Evolutionary conservation across 306 rosid genomes (phyloP).

Genomic region (Casuarina equisetifolia): DNA sequence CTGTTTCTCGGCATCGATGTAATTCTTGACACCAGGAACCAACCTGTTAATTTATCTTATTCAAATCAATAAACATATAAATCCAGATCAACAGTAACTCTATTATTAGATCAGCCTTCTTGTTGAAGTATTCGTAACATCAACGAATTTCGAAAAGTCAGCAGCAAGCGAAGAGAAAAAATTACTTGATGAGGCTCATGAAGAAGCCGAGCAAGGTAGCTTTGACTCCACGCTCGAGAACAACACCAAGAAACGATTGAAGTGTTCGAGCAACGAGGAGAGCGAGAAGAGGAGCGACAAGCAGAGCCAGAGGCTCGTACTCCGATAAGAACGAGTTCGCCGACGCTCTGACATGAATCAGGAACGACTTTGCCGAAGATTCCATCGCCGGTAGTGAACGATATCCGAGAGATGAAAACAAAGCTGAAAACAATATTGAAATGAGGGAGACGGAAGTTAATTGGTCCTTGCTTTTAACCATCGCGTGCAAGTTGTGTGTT

Average conservation of each 20-base stretch:
- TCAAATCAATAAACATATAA: neutral
- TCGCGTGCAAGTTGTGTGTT: neutral
- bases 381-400: conserved; percentile 29
- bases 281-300: conserved; percentile 38
- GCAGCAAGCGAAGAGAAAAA: neutral
- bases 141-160: neutral
- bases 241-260: conserved; percentile 32
- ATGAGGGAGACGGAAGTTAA: neutral
- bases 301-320: conserved; percentile 58
- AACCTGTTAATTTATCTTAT: conserved; percentile 29
- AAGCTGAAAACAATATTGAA: neutral
- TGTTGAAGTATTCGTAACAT: neutral
- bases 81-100: neutral
- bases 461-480: neutral
- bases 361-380: conserved; percentile 22
- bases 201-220: conserved; percentile 33
- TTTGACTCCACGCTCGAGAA: conserved; percentile 42
- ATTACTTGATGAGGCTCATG: conserved; percentile 45
- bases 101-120: neutral
- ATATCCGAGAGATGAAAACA: neutral
- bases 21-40: conserved; percentile 49
- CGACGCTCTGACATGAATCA: conserved; percentile 19
- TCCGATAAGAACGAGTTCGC: conserved; percentile 36
- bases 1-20: conserved; percentile 53
- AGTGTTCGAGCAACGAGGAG: conserved; percentile 33